Evolutionary conservation across 1,139 yeast genomes (phyloP).

Genomic region (Zygosaccharomyces pseudobailii): DNA sequence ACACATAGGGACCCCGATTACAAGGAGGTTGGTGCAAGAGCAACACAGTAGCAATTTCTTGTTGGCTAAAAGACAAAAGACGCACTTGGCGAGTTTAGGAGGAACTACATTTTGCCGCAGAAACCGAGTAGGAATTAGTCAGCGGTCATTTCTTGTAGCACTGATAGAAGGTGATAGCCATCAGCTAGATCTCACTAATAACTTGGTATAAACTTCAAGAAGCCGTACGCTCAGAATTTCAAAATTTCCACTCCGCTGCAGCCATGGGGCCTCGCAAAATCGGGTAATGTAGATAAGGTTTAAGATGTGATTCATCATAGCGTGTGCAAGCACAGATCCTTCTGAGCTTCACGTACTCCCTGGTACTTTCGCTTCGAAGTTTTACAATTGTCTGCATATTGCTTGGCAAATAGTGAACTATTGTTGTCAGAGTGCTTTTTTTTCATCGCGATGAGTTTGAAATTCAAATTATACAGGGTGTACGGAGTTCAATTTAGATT

Average conservation of each 20-base stretch:
- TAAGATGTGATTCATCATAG: slow-evolving; percentile 1
- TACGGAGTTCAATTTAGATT: background rate
- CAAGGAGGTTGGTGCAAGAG: background rate
- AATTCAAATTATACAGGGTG: background rate
- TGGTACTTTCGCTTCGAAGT: background rate
- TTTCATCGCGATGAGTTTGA: background rate
- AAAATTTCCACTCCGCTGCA: slow-evolving; percentile 1
- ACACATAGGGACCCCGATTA: no score
- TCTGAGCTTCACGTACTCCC: background rate
- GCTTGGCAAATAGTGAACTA: no score
- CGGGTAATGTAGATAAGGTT: slow-evolving; percentile 5
- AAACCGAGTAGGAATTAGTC: no score
- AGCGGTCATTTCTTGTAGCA: no score
- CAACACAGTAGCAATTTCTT: background rate
- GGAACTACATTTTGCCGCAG: no score
- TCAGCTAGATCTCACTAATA: no score
- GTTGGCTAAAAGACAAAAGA: background rate
- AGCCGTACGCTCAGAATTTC: background rate
- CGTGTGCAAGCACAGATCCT: background rate
- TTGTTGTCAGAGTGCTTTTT: background rate
- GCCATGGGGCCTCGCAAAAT: slow-evolving; percentile 4
- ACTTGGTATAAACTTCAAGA: background rate
- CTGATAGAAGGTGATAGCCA: no score
- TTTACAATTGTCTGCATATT: background rate
- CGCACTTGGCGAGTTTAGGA: no score